Base-by-base conservation (phyloP, 2,329 filamentous ascomycete genomes). In the Pseudogymnoascus sp. region DNA sequence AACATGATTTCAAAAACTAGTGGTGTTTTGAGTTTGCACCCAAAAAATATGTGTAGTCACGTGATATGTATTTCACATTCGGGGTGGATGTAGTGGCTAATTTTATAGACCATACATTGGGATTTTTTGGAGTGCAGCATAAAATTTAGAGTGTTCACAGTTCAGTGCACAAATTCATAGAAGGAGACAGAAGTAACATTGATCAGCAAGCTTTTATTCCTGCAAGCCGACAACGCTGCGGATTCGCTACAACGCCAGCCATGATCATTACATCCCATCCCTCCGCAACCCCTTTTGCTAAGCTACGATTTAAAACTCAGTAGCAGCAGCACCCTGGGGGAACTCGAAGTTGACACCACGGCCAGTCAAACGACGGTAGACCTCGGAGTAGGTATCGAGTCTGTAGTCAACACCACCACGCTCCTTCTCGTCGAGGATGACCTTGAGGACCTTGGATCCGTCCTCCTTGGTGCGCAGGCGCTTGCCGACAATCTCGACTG, bases 361-460 rank as follows among this genome's bases (percentile, higher is more conserved):
- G 81, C 95, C 95, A 68, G 95, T 99, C 77, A 99, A 85, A 76
- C 91, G 89, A 81, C 92, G 91, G 90, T 99, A 99, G 78, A 99
- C 95, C 88, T 99, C 95, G 70, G 91, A 91, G 87, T 99, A 99
- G 79, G 93, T 97, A 83, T 99, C 95, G 74, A 99, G 91, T 80
- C 95, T 88, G 90, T 97, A 97, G 87, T 99, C 95, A 74, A 99
- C 93, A 80, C 93, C 92, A 76, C 93, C 93, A 75, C 93, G 91
- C 90, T 99, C 95, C 91, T 99, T 99, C 90, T 97, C 95, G 81
- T 99, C 95, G 66, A 99, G 88, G 77, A 99, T 86, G 79, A 99
- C 91, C 90, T 99, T 99, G 81, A 97, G 88, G 78, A 91, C 83
- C 90, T 97, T 97, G 88, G 85, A 88, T 80, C 92, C 92, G 81